Base-by-base conservation (phyloP, 2,329 filamentous ascomycete species). In the Aureobasidium pullulans region DNA sequence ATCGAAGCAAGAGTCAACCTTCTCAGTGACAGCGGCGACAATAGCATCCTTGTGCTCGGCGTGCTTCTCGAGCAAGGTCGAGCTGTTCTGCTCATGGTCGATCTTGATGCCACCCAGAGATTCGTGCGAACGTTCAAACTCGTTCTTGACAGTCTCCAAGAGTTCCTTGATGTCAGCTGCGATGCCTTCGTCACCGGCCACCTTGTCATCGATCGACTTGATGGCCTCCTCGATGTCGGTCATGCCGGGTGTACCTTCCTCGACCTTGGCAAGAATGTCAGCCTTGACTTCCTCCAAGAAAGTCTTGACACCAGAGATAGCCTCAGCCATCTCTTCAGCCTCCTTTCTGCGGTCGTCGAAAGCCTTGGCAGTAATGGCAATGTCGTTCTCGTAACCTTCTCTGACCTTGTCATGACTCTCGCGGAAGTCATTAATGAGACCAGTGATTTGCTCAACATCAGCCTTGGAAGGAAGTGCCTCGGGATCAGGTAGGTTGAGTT, bases 321-420 rank as follows among this genome's bases (percentile, higher is more conserved):
- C 86, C 62, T 93, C 87, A 13, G 87, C 81, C 28, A 96, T 83
- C 13, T 85, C 86, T 23, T 87, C 86, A 57, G 90, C 90, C 71
- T 96, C 93, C 46, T 87, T 83, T 68, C 93, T 90, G 29, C 90
- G 87, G 61, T 93, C 87, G 57, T 94, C 90, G 47, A 94, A 87
- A 0, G 88, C 87, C 73, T 90, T 90, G 1, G 85, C 84, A 15
- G 87, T 90, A 28, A 88, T 78, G 44, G 89, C 86, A 48, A 88
- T 85, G 59, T 92, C 86, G 2, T 79, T 84, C 65, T 88, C 87
- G 64, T 87, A 86, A 70, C 89, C 84, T 47, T 89, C 86, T 63
- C 83, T 86, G 64, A 94, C 77, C 61, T 87, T 79, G n/a, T 83
- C 80, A 54, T 85, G 82, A n/a, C 76, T 79, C 37, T 79, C 76